Evolutionary conservation across 768 basidiomycete species (phyloP), one percentile per base, ranked within the genome.

Genomic region (Boletellus emodensis): DNA sequence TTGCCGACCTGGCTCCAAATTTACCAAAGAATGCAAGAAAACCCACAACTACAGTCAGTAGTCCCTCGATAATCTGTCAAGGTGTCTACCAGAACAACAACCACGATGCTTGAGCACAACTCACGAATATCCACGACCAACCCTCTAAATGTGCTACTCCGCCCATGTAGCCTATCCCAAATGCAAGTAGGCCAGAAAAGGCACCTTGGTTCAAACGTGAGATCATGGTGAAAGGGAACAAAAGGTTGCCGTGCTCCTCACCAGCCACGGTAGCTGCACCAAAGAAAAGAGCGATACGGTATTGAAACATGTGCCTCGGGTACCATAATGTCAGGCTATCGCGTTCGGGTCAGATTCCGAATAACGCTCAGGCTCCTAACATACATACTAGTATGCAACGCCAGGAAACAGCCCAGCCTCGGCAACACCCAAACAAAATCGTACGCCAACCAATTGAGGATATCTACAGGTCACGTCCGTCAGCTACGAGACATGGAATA

Each of bases 371-470:
- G 24, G 17, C 17, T 9, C 17, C 22, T 41, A 30, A n/a, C n/a
- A n/a, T n/a, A 63, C 76, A 40, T 48, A 85, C 85, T 85, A 88
- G 69, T 85, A 90, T 0, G 79, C 77, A 10, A 87, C 82, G 22
- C 85, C 85, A 11, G 87, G 85, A 64, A 84, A 88, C 10, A 87
- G 61, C 3, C 87, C 85, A 5, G 84, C 82, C 66, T 89, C 87
- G 0, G 83, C 77, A 2, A 84, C 60, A 3, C 86, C 87, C 0
- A 87, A 76, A 51, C 76, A 78, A 7, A 81, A 65, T 10, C 84
- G 77, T 10, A 71, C 72, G 17, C 75, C 83, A 12, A 84, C 75
- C 13, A 86, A 75, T 59, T 85, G 78, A 9, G 76, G 76, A 58
- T 82, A 86, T 22, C 84, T 85, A 54, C 5, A 37, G 17, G 17